Evolutionary conservation across 78 protist genomes (phyloP).

Genomic region (Dictyostelium purpureum): DNA sequence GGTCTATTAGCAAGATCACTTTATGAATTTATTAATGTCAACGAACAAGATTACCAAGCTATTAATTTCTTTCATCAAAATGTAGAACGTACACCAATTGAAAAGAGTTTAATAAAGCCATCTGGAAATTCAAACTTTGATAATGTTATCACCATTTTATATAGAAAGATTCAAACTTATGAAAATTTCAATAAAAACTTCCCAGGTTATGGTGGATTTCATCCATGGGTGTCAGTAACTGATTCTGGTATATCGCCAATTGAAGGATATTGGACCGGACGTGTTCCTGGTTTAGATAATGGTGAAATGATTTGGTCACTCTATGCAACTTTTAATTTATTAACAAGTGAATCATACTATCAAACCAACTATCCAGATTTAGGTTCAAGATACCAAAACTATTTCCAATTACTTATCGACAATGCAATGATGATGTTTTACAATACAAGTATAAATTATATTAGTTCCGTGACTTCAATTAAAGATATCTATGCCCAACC

Average conservation of each 20-base stretch:
- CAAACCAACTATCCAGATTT: background rate
- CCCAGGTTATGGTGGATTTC: slow-evolving; percentile 81
- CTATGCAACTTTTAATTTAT: slow-evolving; percentile 3
- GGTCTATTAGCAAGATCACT: slow-evolving; percentile 39
- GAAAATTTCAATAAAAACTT: slow-evolving; percentile 24
- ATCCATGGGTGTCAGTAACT: slow-evolving; percentile 69
- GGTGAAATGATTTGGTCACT: slow-evolving; percentile 85
- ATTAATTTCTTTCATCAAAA: slow-evolving; percentile 46
- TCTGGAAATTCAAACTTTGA: slow-evolving; percentile 26
- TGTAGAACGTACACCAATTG: background rate
- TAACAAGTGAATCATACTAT: background rate
- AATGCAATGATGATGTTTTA: slow-evolving; percentile 64
- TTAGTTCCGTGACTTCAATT: slow-evolving; percentile 44
- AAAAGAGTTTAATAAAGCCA: background rate
- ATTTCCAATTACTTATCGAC: slow-evolving; percentile 6
- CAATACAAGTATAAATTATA: background rate
- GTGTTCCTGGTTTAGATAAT: slow-evolving; percentile 72
- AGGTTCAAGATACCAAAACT: slow-evolving; percentile 11
- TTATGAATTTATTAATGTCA: background rate
- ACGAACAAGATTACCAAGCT: background rate
- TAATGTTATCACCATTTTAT: slow-evolving; percentile 27
- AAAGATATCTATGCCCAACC: slow-evolving; percentile 42
- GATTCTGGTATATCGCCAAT: slow-evolving; percentile 44
- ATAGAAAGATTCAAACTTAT: slow-evolving; percentile 61
- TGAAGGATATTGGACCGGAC: slow-evolving; percentile 34